These are phyloP conservation scores for Kernera saxatilis DNA, from an alignment of 345 rosid genomes.

Conservation along the genomic window DNA sequence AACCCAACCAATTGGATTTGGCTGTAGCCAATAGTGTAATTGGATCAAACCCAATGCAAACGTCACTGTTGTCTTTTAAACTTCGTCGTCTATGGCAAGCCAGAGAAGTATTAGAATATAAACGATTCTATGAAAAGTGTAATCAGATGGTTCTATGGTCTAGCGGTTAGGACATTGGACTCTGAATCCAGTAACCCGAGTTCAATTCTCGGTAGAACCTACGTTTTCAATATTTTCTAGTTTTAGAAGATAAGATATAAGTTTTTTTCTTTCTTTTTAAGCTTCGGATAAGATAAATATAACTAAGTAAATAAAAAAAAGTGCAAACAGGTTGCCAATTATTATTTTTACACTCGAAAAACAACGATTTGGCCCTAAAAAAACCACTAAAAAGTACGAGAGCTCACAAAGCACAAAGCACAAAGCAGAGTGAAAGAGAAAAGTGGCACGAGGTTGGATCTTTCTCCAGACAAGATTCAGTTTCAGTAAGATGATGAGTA, in stretches of 20 bases:
- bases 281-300: no score
- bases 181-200: constrained; percentile 99
- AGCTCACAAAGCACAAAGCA: constrained; percentile 11
- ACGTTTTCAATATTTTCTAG: background rate
- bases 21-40: background rate
- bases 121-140: accelerated
- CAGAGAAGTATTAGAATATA: accelerated
- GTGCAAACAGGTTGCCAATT: background rate
- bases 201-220: constrained; percentile 98
- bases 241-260: no score
- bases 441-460: background rate
- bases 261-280: no score
- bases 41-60: background rate
- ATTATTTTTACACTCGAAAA: background rate
- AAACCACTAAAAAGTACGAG: background rate
- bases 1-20: constrained; percentile 15
- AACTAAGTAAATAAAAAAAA: background rate
- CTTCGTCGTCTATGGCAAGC: background rate
- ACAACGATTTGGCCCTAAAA: background rate
- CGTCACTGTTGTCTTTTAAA: background rate
- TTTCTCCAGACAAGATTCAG: background rate
- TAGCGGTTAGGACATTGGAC: constrained; percentile 97
- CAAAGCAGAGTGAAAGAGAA: background rate
- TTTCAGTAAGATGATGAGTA: constrained; percentile 31
- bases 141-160: constrained; percentile 28